Evolutionary conservation across 345 rosid species (phyloP).

Genomic region (Geranium brycei): DNA sequence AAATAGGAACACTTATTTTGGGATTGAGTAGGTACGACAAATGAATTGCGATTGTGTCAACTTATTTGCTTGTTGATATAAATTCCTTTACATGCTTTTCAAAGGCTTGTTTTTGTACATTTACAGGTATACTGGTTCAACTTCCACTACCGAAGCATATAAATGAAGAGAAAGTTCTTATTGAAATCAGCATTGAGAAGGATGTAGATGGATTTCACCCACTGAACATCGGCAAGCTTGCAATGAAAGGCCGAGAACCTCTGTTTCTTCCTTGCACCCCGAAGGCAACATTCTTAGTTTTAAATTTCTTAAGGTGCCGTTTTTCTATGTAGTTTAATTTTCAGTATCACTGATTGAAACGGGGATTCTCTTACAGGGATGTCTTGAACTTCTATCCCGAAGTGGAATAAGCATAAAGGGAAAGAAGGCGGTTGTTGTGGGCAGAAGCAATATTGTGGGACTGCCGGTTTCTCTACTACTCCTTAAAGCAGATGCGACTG

Average conservation of each 20-base stretch:
- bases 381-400: conserved; percentile 71
- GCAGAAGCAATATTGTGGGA: conserved; percentile 91
- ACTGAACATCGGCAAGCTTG: conserved; percentile 83
- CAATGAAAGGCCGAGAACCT: conserved; percentile 95
- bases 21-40: no score
- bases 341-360: conserved; percentile 2
- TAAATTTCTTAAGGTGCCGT: background rate
- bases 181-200: conserved; percentile 63
- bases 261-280: conserved; percentile 91
- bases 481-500: conserved; percentile 92
- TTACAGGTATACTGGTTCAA: conserved; percentile 79
- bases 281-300: conserved; percentile 37
- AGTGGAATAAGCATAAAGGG: conserved; percentile 63
- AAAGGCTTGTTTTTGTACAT: conserved; percentile 3
- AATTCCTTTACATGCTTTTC: background rate
- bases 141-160: conserved; percentile 81
- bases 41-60: background rate
- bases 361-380: conserved; percentile 39
- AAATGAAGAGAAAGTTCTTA: conserved; percentile 68
- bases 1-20: no score
- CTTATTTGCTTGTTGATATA: background rate
- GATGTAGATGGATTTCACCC: conserved; percentile 99
- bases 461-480: conserved; percentile 75
- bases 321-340: background rate
- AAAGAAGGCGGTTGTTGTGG: conserved; percentile 72